Evolutionary conservation across 352 stramenopile genomes (phyloP), one percentile per base, ranked within the genome.

Genomic region (Phytophthora pistaciae): DNA sequence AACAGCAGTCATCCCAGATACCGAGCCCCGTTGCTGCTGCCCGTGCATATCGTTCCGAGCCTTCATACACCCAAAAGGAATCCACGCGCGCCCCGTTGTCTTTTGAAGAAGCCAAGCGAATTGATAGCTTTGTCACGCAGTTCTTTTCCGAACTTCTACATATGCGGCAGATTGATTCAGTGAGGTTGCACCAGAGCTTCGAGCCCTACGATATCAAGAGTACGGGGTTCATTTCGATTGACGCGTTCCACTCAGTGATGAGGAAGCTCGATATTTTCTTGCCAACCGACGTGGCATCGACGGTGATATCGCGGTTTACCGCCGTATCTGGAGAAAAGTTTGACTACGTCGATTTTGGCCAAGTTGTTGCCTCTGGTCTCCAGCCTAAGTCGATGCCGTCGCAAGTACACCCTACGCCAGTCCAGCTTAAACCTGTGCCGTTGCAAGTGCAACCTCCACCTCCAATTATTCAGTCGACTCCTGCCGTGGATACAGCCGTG

Each of bases 311-410:
- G 11, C 81, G 85, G 16, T 95, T 91, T 66, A 75, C 77, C 0
- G 71, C 66, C 6, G 56, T 80, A 6, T 78, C 77, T 23, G 75
- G 74, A 1, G 80, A 90, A 29, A 85, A 75, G 42, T 90, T 95
- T 61, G 85, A 95, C 69, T 93, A 92, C 40, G 69, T 95, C 1
- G 84, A 92, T 53, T 92, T 93, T 53, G 90, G 80, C 60, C 77
- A 91, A 49, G 29, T 74, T 56, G 60, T 77, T 20, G 53, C 55
- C 38, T 13, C 49, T 60, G 64, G 60, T 10, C 65, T 63, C 16
- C 59, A 31, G 8, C 57, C 65, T 14, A 70, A 56, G 40, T 60
- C 64, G 18, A 40, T 59, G 2, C 10, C 49, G 23, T 16, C 64
- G 16, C 67, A 62, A 50, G 63, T 73, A 9, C 59, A 69, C 7